phyloP scores from a whole-genome alignment of 306 rosid species.

The Cucurbita moschata region DNA sequence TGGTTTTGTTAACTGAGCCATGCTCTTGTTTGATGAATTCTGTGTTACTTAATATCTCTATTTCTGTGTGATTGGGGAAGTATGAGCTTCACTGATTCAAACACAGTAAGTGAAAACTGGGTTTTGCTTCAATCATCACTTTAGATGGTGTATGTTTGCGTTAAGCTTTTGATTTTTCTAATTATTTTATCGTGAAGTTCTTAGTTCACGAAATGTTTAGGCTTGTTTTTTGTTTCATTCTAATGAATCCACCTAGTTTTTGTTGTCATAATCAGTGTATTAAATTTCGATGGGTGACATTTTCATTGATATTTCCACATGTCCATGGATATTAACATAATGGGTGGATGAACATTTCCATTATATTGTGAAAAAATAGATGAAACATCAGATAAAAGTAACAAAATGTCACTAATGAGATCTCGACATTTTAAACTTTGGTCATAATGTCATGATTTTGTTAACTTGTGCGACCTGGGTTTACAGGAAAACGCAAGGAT shows the following conservation, averaged over 20 bases:
- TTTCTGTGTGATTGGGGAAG: background rate
- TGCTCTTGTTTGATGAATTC: background rate
- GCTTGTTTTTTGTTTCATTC: background rate
- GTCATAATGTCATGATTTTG: background rate
- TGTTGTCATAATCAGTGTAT: background rate
- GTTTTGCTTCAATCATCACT: background rate
- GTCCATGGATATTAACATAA: no score
- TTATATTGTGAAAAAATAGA: no score
- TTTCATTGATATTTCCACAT: no score
- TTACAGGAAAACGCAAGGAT: slow-evolving; percentile 39
- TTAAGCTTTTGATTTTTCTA: background rate
- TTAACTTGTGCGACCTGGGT: background rate
- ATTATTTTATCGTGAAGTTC: background rate
- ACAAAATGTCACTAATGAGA: no score
- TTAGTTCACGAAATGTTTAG: background rate
- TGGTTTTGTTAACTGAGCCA: no score
- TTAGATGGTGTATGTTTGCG: background rate
- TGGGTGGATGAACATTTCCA: no score
- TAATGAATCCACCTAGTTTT: background rate
- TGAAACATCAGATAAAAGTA: no score
- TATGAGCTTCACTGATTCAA: background rate
- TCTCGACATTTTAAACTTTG: no score
- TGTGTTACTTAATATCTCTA: background rate
- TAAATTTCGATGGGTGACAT: no score
- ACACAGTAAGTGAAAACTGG: background rate